Evolutionary conservation across 495 filamentous ascomycete species (phyloP).

Genomic region (Penicillium bovifimosum): DNA sequence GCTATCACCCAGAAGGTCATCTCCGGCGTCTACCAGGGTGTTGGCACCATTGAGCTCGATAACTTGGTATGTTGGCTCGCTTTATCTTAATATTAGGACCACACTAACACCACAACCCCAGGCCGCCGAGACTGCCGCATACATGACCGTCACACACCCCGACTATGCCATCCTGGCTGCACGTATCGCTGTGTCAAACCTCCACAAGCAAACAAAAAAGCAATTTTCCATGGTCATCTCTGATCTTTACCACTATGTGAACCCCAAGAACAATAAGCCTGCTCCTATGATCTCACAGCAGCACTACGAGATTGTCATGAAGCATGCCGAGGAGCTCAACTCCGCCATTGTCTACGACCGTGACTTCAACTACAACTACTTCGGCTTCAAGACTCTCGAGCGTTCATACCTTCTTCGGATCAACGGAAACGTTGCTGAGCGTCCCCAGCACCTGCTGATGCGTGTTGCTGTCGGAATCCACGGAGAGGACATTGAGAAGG

Average conservation of each 20-base stretch:
- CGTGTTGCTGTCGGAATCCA: conserved; percentile 96
- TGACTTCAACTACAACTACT: conserved; percentile 99
- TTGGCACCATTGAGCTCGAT: conserved; percentile 91
- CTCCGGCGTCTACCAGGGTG: conserved; percentile 97
- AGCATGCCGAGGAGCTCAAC: conserved; percentile 92
- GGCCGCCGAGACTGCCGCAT: conserved; percentile 97
- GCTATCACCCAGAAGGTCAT: conserved; percentile 99
- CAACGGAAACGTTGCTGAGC: conserved; percentile 88
- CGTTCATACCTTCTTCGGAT: conserved; percentile 93
- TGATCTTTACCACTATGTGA: conserved; percentile 93
- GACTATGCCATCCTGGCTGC: conserved; percentile 99
- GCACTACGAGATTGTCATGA: conserved; percentile 87
- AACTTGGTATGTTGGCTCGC: conserved; percentile 69
- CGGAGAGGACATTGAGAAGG: conserved; percentile 88
- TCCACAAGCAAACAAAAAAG: conserved; percentile 99
- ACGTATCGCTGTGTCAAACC: conserved; percentile 97
- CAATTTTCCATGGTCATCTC: conserved; percentile 91
- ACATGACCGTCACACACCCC: conserved; percentile 99
- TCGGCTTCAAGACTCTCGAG: conserved; percentile 98
- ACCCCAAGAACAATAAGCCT: conserved; percentile 79
- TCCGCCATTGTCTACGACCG: conserved; percentile 98
- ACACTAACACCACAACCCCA: conserved; percentile 32
- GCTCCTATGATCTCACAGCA: conserved; percentile 91
- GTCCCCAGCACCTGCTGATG: conserved; percentile 99
- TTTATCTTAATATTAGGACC: background rate